These are phyloP conservation scores for Paraleonurus japonicus DNA, from an alignment of 257 asterid species.

Conservation along the genomic window DNA sequence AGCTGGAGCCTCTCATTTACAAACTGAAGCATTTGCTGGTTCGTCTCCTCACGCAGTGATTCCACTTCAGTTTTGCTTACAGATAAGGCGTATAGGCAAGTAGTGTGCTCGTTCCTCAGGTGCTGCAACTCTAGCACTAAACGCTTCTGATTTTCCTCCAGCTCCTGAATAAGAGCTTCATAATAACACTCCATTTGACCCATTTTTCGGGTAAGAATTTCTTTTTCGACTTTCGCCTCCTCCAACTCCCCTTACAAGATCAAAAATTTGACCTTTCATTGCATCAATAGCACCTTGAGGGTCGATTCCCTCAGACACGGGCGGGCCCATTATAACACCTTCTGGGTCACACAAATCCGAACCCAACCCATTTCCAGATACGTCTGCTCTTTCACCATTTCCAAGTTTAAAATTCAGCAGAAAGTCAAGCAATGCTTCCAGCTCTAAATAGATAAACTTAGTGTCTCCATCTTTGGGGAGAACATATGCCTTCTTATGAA, in stretches of 20 bases:
- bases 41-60: conserved; percentile 56
- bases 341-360: conserved; percentile 79
- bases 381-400: conserved; percentile 32
- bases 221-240: conserved; percentile 86
- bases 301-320: conserved; percentile 53
- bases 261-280: conserved; percentile 74
- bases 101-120: conserved; percentile 73
- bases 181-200: conserved; percentile 93
- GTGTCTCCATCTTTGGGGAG: conserved; percentile 54
- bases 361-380: conserved; percentile 59
- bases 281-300: conserved; percentile 53
- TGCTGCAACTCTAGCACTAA: conserved; percentile 76
- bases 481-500: conserved; percentile 53
- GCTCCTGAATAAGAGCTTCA: conserved; percentile 87
- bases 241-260: conserved; percentile 91
- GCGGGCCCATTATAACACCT: conserved; percentile 53
- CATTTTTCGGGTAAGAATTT: conserved; percentile 70
- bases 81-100: conserved; percentile 69
- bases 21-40: conserved; percentile 53
- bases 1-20: conserved; percentile 64
- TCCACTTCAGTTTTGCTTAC: conserved; percentile 66
- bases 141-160: conserved; percentile 93
- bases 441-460: conserved; percentile 53
- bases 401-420: conserved; percentile 58
- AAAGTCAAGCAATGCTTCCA: conserved; percentile 56